Evolutionary conservation across 495 filamentous ascomycete genomes (phyloP).

Genomic region (Xylaria telfairii): DNA sequence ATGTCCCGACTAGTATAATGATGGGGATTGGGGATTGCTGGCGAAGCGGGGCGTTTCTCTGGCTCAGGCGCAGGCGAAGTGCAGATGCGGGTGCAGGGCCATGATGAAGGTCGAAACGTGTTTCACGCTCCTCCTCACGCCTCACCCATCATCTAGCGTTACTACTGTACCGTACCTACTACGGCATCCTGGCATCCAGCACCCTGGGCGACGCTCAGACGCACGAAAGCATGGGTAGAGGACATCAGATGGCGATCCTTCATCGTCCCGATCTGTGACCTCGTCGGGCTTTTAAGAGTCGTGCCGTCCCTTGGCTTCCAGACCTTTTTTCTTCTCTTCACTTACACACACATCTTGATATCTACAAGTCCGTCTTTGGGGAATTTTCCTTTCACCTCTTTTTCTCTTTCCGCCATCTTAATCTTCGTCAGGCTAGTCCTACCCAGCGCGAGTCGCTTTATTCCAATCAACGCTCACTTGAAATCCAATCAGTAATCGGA

Average conservation of each 20-base stretch:
- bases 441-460: conserved; percentile 59
- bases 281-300: conserved; percentile 38
- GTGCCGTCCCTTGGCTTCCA: conserved; percentile 36
- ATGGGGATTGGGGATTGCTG: background rate
- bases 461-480: conserved; percentile 40
- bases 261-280: conserved; percentile 35
- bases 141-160: too few relatives aligned
- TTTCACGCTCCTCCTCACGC: conserved; percentile 42
- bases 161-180: too few relatives aligned
- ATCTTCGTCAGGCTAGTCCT: conserved; percentile 57
- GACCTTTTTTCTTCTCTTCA: conserved; percentile 35
- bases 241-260: conserved; percentile 36
- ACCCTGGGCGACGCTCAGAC: conserved; percentile 25
- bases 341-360: conserved; percentile 32
- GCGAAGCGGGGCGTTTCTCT: conserved; percentile 27
- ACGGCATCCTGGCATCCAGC: background rate
- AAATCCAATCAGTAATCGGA: conserved; percentile 2
- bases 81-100: too few relatives aligned
- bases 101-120: conserved; percentile 44
- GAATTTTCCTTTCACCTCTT: conserved; percentile 31
- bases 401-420: conserved; percentile 38
- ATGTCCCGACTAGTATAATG: conserved; percentile 4
- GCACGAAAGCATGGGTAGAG: conserved; percentile 20
- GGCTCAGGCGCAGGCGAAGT: conserved; percentile 14
- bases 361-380: conserved; percentile 31